Evolutionary conservation across 2,329 filamentous ascomycete species (phyloP).

Genomic region (Penicillium frequentans): DNA sequence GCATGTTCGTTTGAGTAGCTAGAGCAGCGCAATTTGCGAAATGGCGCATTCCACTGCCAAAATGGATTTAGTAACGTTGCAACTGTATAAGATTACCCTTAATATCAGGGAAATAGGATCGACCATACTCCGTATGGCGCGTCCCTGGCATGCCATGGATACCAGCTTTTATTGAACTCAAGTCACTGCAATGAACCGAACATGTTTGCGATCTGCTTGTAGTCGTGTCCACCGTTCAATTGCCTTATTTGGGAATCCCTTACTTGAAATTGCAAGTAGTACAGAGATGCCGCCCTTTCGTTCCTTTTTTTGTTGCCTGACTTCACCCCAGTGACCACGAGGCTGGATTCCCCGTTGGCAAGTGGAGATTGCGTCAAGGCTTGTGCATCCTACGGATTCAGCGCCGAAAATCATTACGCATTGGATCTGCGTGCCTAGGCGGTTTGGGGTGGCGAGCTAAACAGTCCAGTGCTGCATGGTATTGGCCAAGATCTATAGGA

Average conservation of each 20-base stretch:
- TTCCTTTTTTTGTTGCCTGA: background rate
- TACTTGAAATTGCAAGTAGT: background rate
- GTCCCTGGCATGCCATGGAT: constrained; percentile 17
- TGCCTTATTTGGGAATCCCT: constrained; percentile 16
- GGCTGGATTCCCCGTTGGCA: constrained; percentile 7
- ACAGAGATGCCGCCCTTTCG: background rate
- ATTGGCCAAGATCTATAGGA: background rate
- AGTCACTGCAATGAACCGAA: constrained; percentile 1
- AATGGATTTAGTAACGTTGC: background rate
- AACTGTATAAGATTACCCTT: background rate
- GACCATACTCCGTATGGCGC: background rate
- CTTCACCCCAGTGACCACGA: constrained; percentile 2
- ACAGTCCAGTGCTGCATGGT: background rate
- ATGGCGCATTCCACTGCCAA: constrained; percentile 4
- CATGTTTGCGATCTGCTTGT: constrained; percentile 18
- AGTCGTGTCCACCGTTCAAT: constrained; percentile 15
- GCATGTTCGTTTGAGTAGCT: constrained; percentile 4
- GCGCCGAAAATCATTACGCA: background rate
- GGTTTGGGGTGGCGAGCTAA: constrained; percentile 5
- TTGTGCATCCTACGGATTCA: background rate
- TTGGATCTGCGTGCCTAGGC: constrained; percentile 8
- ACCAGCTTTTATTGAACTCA: constrained; percentile 4
- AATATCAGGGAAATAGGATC: constrained; percentile 1
- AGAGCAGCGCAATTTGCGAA: background rate
- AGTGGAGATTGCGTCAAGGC: constrained; percentile 1